Percentiles rank a stretch among this genome's conserved stretches.
Conservation (phyloP, 2,329 filamentous ascomycete genomes). For the Fusarium drepaniforme region DNA sequence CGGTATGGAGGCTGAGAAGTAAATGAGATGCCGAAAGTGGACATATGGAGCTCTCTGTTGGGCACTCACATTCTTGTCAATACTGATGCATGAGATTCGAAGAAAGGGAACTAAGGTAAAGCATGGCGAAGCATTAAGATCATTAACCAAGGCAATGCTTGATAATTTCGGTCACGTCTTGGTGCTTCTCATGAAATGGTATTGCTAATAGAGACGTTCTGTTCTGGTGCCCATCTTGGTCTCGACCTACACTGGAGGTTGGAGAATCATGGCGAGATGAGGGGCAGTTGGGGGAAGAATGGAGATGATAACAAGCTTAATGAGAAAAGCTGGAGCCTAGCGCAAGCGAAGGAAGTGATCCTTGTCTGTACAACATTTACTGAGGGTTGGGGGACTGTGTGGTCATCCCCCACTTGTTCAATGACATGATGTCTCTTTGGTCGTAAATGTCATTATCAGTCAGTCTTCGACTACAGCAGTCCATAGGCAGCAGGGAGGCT, state of each 20-base stretch:
- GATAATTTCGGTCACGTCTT: not conserved
- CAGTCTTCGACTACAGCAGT: too few relatives aligned
- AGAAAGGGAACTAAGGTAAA: too few relatives aligned
- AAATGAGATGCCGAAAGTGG: too few relatives aligned
- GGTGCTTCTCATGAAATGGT: not conserved
- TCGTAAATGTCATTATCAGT: not conserved
- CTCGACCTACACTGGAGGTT: not conserved
- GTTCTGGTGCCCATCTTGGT: too few relatives aligned
- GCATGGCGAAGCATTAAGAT: too few relatives aligned
- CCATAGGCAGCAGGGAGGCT: too few relatives aligned
- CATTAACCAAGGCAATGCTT: not conserved
- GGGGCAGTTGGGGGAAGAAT: not conserved
- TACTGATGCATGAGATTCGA: too few relatives aligned
- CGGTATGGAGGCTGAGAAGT: too few relatives aligned
- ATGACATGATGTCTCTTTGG: not conserved
- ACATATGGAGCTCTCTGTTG: too few relatives aligned
- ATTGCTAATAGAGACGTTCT: not conserved
- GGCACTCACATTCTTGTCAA: too few relatives aligned
- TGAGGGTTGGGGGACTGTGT: not conserved
- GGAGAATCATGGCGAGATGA: not conserved
- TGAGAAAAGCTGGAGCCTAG: conserved; percentile 4
- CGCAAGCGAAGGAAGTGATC: not conserved
- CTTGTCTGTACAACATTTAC: not conserved
- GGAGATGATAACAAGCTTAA: not conserved
- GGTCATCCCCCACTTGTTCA: not conserved